Evolutionary conservation across 1,284 basidiomycete species (phyloP), one percentile per base, ranked within the genome.

Genomic region (Pseudozyma sp.): DNA sequence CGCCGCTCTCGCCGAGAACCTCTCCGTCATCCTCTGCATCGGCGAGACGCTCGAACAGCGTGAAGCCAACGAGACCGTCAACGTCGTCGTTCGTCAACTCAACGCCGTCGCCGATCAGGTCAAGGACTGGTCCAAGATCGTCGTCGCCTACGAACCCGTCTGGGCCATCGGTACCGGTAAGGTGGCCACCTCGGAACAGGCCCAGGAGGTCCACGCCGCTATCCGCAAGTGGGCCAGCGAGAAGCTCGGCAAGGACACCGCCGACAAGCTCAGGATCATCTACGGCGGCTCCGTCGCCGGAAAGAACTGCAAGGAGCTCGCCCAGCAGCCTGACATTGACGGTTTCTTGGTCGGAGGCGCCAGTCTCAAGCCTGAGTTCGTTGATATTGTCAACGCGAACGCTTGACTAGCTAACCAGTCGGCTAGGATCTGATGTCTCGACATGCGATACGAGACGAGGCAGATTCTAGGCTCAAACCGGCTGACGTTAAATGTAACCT

Each of bases 291-390:
- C 91, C 71, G 97, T 99, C 66, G 93, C 89, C 58, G 94, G 90
- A 42, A 89, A 88, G 78, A 98, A 97, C 87, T 92, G 90, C 87
- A 89, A 89, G 80, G 94, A 97, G 84, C 73, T 81, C 51, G 57
- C 70, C 19, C 56, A 63, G 47, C 91, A 93, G 83, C 87, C 87
- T 10, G 95, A 98, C 85, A 92, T 99, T 63, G 95, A 98, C 85
- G 96, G 96, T n/a, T 98, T 98, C 91, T 90, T 99, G 74, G 97
- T 99, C 40, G 97, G 97, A 43, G 96, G 96, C 33, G 96, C 97
- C 39, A 96, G 94, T 43, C 89, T 99, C 86, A 99, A 99, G 88
- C 95, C 96, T 67, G 95, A 97, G 68, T 84, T 85, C 42, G 80
- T 83, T 40, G 83, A 97, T 71, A 97, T 98, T 84, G 90, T 94